These are phyloP conservation scores for Pleomassaria siparia DNA, from an alignment of 2,329 filamentous ascomycete species.

Conservation along the genomic window DNA sequence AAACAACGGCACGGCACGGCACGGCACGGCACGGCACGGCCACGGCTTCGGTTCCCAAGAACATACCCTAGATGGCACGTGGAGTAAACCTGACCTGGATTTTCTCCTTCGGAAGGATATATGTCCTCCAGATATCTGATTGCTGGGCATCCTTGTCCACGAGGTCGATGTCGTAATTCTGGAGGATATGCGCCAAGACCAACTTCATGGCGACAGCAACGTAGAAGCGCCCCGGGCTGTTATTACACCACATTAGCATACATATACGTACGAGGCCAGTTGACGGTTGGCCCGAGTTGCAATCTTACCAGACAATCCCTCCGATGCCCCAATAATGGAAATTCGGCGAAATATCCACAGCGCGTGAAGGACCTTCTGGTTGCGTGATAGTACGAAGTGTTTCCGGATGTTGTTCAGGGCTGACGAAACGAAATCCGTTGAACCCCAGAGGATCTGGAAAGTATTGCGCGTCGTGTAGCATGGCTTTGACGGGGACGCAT, in stretches of 20 bases:
- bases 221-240: slow-evolving; percentile 9
- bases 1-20: too few relatives aligned
- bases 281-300: too few relatives aligned
- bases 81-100: too few relatives aligned
- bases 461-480: slow-evolving; percentile 14
- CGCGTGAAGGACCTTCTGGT: background rate
- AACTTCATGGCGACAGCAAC: slow-evolving; percentile 2
- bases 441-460: slow-evolving; percentile 15
- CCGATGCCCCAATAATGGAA: background rate
- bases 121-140: too few relatives aligned
- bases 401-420: slow-evolving; percentile 6
- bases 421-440: slow-evolving; percentile 21
- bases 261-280: background rate
- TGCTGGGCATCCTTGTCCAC: too few relatives aligned
- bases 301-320: background rate
- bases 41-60: too few relatives aligned
- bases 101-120: too few relatives aligned
- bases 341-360: background rate
- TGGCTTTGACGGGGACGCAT: slow-evolving; percentile 17
- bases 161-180: slow-evolving; percentile 1
- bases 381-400: too few relatives aligned
- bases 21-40: too few relatives aligned
- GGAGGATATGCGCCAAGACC: slow-evolving; percentile 1
- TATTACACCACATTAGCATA: background rate
- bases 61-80: too few relatives aligned